These are phyloP conservation scores for Aspergillus novofumigatus DNA, from an alignment of 2,329 filamentous ascomycete genomes.

Conservation along the genomic window DNA sequence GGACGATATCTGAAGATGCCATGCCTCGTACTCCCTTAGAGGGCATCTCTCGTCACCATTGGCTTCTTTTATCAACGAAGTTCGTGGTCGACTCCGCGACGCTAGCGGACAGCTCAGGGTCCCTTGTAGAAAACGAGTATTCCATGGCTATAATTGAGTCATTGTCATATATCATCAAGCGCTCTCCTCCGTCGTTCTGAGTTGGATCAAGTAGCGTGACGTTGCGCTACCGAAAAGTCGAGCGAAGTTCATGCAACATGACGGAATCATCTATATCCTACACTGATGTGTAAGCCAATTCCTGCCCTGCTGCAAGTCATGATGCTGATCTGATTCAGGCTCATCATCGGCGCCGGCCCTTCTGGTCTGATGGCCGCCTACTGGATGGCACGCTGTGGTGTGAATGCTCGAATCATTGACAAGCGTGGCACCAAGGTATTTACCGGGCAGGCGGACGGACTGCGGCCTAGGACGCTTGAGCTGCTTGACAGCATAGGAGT, in stretches of 20 bases:
- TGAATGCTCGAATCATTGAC: conserved; percentile 48
- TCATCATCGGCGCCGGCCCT: conserved; percentile 50
- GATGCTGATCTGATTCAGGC: not conserved
- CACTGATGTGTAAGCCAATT: conserved; percentile 8
- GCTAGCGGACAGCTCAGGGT: not conserved
- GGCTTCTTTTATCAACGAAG: no score
- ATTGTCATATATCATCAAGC: not conserved
- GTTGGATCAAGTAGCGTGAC: not conserved
- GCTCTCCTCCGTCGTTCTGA: not conserved
- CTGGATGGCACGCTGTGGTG: conserved; percentile 47
- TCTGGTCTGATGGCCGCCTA: conserved; percentile 46
- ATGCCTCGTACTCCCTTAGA: not conserved
- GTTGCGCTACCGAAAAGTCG: not conserved
- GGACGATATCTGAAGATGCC: not conserved
- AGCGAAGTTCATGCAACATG: not conserved
- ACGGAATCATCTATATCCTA: not conserved
- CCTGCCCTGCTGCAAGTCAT: not conserved
- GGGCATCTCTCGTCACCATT: no score
- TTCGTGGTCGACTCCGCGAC: not conserved
- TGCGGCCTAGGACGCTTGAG: conserved; percentile 17
- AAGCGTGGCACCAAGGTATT: conserved; percentile 38
- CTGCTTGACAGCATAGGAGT: conserved; percentile 69
- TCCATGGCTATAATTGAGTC: not conserved
- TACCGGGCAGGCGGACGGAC: conserved; percentile 20
- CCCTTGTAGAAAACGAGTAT: not conserved